phyloP scores from a whole-genome alignment of 2,329 filamentous ascomycete species.

The Nannizziopsis barbatae region DNA sequence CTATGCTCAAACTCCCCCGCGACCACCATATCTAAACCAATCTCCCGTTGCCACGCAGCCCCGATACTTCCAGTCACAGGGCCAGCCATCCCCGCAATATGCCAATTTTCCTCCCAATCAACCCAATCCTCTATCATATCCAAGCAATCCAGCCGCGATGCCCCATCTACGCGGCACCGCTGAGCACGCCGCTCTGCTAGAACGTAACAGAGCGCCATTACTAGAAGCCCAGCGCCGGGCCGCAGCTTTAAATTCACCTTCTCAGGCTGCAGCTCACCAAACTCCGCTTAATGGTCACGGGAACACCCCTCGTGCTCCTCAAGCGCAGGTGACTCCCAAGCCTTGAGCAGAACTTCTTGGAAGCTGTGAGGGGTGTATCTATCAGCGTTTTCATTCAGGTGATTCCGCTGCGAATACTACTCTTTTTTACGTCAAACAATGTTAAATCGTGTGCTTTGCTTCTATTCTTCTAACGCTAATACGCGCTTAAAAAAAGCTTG shows the following conservation, averaged over 20 bases:
- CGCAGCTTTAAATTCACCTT: conserved; percentile 27
- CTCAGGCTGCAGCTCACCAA: conserved; percentile 14
- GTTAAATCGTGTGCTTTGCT: not conserved
- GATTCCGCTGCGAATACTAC: not conserved
- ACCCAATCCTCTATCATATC: conserved; percentile 23
- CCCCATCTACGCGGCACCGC: conserved; percentile 31
- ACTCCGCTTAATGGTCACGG: conserved; percentile 8
- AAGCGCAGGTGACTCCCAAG: conserved; percentile 1
- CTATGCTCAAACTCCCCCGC: conserved; percentile 26
- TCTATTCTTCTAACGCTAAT: not conserved
- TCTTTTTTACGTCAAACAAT: no score
- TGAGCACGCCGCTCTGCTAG: conserved; percentile 32
- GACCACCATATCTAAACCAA: conserved; percentile 28
- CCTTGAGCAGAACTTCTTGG: not conserved
- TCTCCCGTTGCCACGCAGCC: conserved; percentile 21
- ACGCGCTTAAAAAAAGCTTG: not conserved
- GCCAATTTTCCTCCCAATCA: conserved; percentile 25
- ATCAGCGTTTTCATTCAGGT: conserved; percentile 16
- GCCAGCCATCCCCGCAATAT: conserved; percentile 20
- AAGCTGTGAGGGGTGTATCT: not conserved
- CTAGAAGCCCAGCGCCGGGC: conserved; percentile 25
- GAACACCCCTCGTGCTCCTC: conserved; percentile 1
- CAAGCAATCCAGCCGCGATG: conserved; percentile 25
- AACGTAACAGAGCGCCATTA: conserved; percentile 30
- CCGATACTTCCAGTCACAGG: conserved; percentile 26